Percentiles rank a stretch among this genome's conserved stretches.
Evolutionary conservation across 495 filamentous ascomycete genomes (phyloP).

Genomic region (Xylaria palmicola): DNA sequence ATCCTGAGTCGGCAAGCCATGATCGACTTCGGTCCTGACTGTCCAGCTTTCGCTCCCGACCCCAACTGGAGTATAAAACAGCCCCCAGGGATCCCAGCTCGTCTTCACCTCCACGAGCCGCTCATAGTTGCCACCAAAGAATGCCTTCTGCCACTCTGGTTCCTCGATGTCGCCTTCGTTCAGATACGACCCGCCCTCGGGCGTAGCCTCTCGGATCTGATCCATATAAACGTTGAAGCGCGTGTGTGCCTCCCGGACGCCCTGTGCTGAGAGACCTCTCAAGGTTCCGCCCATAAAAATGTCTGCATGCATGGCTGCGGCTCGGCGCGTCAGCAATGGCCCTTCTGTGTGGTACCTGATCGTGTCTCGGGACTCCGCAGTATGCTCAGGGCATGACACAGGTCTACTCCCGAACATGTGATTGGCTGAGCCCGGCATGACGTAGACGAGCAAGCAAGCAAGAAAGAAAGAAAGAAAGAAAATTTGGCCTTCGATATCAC

Average conservation of each 20-base stretch:
- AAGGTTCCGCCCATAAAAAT: constrained; percentile 19
- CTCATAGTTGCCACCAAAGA: constrained; percentile 54
- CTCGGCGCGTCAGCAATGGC: neutral
- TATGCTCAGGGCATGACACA: neutral
- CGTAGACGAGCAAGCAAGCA: neutral
- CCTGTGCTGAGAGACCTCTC: constrained; percentile 17
- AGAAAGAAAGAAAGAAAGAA: too few relatives aligned
- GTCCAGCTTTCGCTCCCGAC: constrained; percentile 50
- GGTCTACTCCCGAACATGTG: too few relatives aligned
- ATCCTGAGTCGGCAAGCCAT: constrained; percentile 30
- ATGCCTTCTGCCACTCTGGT: constrained; percentile 61
- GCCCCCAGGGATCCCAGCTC: constrained; percentile 48
- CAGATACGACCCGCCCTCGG: constrained; percentile 45
- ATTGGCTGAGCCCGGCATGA: neutral
- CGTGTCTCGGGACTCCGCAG: neutral
- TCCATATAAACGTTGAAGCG: constrained; percentile 21
- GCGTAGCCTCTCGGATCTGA: constrained; percentile 29
- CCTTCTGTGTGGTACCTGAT: neutral
- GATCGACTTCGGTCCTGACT: constrained; percentile 13
- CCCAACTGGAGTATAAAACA: constrained; percentile 56
- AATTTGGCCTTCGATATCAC: neutral
- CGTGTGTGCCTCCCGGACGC: constrained; percentile 18
- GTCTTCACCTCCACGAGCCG: constrained; percentile 49
- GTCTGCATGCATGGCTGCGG: constrained; percentile 47
- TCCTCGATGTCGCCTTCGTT: constrained; percentile 60